Conservation (phyloP, 768 basidiomycete species). For the Serpula lacrymans region DNA sequence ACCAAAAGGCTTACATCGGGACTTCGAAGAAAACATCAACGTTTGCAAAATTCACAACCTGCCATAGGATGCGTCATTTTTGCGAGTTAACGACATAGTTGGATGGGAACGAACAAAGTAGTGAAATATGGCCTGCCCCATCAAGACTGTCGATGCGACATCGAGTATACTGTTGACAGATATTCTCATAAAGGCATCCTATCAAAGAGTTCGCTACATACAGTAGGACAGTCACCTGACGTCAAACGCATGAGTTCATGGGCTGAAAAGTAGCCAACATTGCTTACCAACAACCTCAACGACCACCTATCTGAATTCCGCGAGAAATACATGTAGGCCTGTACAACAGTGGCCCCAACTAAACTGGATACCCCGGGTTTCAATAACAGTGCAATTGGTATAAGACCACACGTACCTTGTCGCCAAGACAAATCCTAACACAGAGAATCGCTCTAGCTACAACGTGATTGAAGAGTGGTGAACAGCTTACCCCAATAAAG, state of each 20-base stretch:
- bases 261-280: not conserved
- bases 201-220: not conserved
- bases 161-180: not conserved
- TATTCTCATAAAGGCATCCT: not conserved
- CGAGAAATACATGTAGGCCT: not conserved
- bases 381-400: not conserved
- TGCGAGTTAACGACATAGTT: too few species aligned
- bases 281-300: not conserved
- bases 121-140: not conserved
- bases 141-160: not conserved
- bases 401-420: conserved; percentile 1
- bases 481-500: conserved; percentile 2
- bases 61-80: too few species aligned
- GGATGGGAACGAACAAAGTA: conserved; percentile 1
- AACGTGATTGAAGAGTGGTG: not conserved
- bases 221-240: conserved; percentile 1
- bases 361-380: not conserved
- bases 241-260: not conserved
- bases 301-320: not conserved
- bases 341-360: conserved; percentile 1
- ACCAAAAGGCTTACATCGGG: not conserved
- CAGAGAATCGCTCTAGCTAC: too few species aligned
- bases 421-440: not conserved
- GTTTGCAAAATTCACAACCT: not conserved
- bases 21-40: not conserved